Conservation (phyloP, 2,329 filamentous ascomycete genomes). For the Penicillium sp. region DNA sequence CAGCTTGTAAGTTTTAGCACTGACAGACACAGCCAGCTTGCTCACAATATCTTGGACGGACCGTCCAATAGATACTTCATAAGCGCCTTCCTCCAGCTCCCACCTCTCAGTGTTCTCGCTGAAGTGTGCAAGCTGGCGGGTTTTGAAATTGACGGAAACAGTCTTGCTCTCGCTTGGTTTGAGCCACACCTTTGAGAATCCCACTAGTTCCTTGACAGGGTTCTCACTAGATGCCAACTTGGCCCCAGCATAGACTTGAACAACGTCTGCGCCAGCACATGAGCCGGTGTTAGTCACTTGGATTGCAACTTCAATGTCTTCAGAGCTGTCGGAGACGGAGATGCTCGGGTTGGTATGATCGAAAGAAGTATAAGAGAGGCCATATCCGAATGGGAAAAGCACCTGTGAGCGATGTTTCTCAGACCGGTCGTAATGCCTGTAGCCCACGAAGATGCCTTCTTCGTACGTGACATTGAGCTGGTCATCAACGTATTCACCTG, state of each 20-base stretch:
- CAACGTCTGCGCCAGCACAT: constrained; percentile 52
- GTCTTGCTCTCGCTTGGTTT: constrained; percentile 57
- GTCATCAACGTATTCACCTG: background rate
- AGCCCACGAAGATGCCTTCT: constrained; percentile 76
- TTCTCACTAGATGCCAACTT: constrained; percentile 3
- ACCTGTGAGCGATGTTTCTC: constrained; percentile 51
- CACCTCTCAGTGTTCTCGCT: background rate
- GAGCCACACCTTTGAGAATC: constrained; percentile 62
- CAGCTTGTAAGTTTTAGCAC: background rate
- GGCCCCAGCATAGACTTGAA: constrained; percentile 52
- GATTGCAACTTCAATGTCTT: constrained; percentile 37
- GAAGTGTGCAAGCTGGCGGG: background rate
- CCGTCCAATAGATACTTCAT: background rate
- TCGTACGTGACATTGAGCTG: constrained; percentile 54
- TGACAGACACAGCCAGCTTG: background rate
- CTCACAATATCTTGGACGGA: background rate
- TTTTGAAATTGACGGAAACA: constrained; percentile 30
- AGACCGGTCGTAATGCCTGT: constrained; percentile 72
- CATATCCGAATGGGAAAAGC: constrained; percentile 75
- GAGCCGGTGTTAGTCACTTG: constrained; percentile 53
- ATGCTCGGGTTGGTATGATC: constrained; percentile 30
- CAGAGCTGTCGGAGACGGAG: constrained; percentile 4
- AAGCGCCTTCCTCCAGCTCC: background rate
- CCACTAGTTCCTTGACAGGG: constrained; percentile 58
- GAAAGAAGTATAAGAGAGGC: constrained; percentile 74